phyloP scores from a whole-genome alignment of 2,329 filamentous ascomycete species.

The Plenodomus lindquistii region DNA sequence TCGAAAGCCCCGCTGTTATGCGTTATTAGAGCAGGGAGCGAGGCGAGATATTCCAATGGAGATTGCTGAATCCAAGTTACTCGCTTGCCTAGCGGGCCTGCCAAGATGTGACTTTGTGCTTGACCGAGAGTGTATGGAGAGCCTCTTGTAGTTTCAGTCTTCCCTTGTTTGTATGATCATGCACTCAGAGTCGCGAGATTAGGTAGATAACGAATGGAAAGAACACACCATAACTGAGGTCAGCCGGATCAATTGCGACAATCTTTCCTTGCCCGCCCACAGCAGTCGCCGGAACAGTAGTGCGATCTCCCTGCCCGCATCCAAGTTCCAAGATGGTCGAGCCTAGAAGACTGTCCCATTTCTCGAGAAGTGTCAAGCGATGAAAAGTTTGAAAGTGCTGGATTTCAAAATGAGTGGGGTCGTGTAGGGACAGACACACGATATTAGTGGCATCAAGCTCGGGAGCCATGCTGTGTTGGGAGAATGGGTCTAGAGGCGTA shows the following conservation, averaged over 20 bases:
- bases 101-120: conserved; percentile 52
- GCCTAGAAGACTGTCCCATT: conserved; percentile 32
- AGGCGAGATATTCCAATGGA: conserved; percentile 32
- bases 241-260: conserved; percentile 59
- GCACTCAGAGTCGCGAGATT: too few species aligned
- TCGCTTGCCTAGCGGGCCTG: conserved; percentile 45
- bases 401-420: conserved; percentile 18
- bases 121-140: conserved; percentile 55
- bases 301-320: conserved; percentile 64
- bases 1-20: conserved; percentile 43
- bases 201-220: conserved; percentile 4
- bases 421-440: conserved; percentile 23
- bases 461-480: conserved; percentile 15
- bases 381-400: conserved; percentile 27
- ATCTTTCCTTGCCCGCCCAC: conserved; percentile 49
- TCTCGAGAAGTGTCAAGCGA: conserved; percentile 23
- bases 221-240: conserved; percentile 51
- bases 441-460: conserved; percentile 15
- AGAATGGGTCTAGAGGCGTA: too few species aligned
- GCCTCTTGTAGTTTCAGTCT: conserved; percentile 9
- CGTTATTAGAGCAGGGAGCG: conserved; percentile 4
- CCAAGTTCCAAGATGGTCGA: conserved; percentile 60
- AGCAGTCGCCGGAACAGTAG: conserved; percentile 56
- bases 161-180: too few species aligned
- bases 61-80: conserved; percentile 52